A percentile compares a stretch with the other conserved stretches of the same genome.
Conservation (phyloP, 208 protist species). For the Herpetomonas samuelpessoai region DNA sequence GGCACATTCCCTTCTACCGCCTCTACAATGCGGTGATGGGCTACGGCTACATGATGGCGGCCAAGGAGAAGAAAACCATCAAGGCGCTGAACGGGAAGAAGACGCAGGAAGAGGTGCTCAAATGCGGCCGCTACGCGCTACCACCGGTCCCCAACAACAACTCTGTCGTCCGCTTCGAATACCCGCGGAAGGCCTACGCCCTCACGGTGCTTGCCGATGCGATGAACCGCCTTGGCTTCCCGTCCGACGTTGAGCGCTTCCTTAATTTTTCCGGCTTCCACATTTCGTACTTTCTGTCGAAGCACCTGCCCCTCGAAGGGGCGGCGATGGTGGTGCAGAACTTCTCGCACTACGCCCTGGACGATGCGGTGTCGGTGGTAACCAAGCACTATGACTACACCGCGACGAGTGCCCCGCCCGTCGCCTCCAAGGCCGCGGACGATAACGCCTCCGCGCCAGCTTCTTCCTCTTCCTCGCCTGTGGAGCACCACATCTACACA, state of each 20-base stretch:
- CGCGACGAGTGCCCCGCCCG: conserved; percentile 27
- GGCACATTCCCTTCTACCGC: conserved; percentile 68
- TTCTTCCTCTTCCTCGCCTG: background rate
- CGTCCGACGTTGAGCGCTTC: conserved; percentile 73
- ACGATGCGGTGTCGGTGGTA: conserved; percentile 56
- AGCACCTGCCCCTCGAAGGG: conserved; percentile 70
- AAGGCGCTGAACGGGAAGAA: conserved; percentile 48
- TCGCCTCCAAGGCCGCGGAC: conserved; percentile 4
- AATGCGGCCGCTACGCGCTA: conserved; percentile 60
- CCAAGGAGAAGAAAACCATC: conserved; percentile 72
- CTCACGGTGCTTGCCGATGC: conserved; percentile 87
- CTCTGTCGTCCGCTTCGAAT: conserved; percentile 76
- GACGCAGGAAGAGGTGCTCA: conserved; percentile 52
- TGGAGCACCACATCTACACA: conserved; percentile 31
- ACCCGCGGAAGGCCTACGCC: conserved; percentile 72
- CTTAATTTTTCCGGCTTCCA: conserved; percentile 87
- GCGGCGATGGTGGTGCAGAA: conserved; percentile 68
- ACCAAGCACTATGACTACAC: conserved; percentile 71
- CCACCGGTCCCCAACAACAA: conserved; percentile 41
- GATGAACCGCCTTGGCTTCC: conserved; percentile 74
- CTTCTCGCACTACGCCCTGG: conserved; percentile 73
- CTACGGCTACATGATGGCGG: conserved; percentile 85
- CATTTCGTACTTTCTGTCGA: conserved; percentile 85
- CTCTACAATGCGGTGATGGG: conserved; percentile 88
- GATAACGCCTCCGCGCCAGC: no score